Percentiles rank a stretch among this genome's conserved stretches.
phyloP scores from a whole-genome alignment of 2,329 filamentous ascomycete genomes.

The Colletotrichum brevisporum region DNA sequence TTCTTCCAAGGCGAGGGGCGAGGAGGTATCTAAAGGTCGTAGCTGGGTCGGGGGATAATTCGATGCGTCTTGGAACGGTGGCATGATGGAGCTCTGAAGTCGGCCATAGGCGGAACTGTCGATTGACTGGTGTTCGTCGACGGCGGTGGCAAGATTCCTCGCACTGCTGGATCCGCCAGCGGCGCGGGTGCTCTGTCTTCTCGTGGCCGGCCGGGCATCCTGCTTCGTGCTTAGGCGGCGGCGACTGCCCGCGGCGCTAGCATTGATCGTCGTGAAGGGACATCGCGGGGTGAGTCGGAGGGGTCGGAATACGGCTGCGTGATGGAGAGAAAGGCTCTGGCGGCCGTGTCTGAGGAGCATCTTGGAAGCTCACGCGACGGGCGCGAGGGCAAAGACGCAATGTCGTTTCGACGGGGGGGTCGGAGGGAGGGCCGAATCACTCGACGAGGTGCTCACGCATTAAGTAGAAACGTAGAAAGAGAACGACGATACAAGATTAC shows the following conservation, averaged over 20 bases:
- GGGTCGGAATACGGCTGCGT: constrained; percentile 28
- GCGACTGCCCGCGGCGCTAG: background rate
- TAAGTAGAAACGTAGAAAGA: constrained; percentile 31
- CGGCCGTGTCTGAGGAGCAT: constrained; percentile 40
- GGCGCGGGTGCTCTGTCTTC: constrained; percentile 29
- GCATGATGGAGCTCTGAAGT: constrained; percentile 18
- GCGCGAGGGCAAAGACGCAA: constrained; percentile 6
- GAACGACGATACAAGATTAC: constrained; percentile 30
- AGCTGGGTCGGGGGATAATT: constrained; percentile 52
- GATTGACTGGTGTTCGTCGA: constrained; percentile 52
- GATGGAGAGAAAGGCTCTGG: constrained; percentile 38
- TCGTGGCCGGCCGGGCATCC: constrained; percentile 17
- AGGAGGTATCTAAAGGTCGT: constrained; percentile 58
- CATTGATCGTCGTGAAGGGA: background rate
- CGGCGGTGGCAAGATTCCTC: constrained; percentile 57
- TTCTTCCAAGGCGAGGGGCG: constrained; percentile 60
- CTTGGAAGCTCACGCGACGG: constrained; percentile 21
- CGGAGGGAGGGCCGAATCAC: constrained; percentile 11
- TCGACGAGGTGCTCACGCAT: constrained; percentile 22
- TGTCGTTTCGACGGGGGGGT: constrained; percentile 21
- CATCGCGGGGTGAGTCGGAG: constrained; percentile 22
- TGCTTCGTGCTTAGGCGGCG: constrained; percentile 31
- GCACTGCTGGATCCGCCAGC: constrained; percentile 6
- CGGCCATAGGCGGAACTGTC: constrained; percentile 12
- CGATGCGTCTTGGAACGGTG: constrained; percentile 20